A percentile compares a stretch with the other conserved stretches of the same genome.
These are phyloP conservation scores for Penicillium sp. DNA, from an alignment of 2,329 filamentous ascomycete genomes.

Conservation along the genomic window DNA sequence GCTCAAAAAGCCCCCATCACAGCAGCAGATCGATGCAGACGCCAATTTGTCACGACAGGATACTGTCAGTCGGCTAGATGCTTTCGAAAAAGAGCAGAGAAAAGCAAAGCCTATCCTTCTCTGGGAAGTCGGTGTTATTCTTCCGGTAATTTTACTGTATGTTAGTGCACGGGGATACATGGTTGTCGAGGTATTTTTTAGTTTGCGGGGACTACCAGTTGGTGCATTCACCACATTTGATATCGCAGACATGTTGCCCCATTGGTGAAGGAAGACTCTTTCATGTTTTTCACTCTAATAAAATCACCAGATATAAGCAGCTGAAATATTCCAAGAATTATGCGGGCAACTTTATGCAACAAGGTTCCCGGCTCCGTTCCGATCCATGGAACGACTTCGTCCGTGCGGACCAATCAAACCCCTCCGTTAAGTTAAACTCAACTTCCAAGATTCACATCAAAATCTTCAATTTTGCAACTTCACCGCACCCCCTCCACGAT, in stretches of 20 bases:
- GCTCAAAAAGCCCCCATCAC: not conserved
- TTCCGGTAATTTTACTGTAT: not conserved
- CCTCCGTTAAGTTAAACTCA: not conserved
- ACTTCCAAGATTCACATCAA: not conserved
- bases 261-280: not conserved
- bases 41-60: too few relatives aligned
- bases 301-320: too few relatives aligned
- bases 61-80: not conserved
- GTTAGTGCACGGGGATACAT: not conserved
- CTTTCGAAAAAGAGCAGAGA: conserved; percentile 2
- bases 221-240: not conserved
- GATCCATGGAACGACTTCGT: too few relatives aligned
- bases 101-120: conserved; percentile 1
- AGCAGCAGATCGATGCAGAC: too few relatives aligned
- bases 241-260: not conserved
- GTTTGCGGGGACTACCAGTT: not conserved
- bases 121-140: not conserved
- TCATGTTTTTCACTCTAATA: not conserved
- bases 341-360: too few relatives aligned
- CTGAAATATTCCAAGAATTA: too few relatives aligned
- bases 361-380: too few relatives aligned
- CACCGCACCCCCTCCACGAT: not conserved
- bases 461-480: too few relatives aligned
- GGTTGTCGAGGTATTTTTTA: conserved; percentile 3
- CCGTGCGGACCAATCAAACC: too few relatives aligned